Evolutionary conservation across 2,329 filamentous ascomycete genomes (phyloP), one percentile per base, ranked within the genome.

Genomic region (Epichloe glyceriae): DNA sequence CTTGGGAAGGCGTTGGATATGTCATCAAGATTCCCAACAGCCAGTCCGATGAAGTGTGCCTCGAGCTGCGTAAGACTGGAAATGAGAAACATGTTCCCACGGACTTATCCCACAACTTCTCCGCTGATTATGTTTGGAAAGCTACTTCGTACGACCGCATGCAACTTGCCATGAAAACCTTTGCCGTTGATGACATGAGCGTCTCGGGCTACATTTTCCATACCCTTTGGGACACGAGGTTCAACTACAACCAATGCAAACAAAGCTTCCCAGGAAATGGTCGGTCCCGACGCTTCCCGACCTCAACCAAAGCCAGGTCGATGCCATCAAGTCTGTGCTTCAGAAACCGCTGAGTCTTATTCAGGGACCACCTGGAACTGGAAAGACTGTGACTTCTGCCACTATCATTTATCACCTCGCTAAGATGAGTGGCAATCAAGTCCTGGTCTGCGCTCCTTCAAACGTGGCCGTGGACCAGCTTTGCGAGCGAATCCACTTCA

Each of bases 1-100:
- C 88, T 53, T 98, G 93, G 93, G 93, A 98, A 66, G 93, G 93
- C 38, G 93, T 98, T 35, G 93, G 93, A 56, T 98, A 98, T 67
- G 93, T 98, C 54, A 90, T 97, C 72, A 98, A 98, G 72, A 97
- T 98, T 53, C 94, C 93, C 20, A 97, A 98, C 75, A 97, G 97
- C 69, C 89, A 95, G 71, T 96, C 90, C 14, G 93, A 98, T 62
- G 91, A 98, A 66, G 93, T 98, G 49, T 94, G 86, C 10, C 85
- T 98, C 56, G 93, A 98, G 67, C 72, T 98, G 63, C 86, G 93
- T 58, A 88, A 93, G 61, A 91, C 93, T 55, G 90, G 88, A 54
- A 95, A 95, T 64, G 90, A 97, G 71, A 97, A 97, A 69, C 88
- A 86, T 30, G 88, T 97, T 1, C 93, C 93, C 0, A 95, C 88